Evolutionary conservation across 2,329 filamentous ascomycete species (phyloP), one percentile per base, ranked within the genome.

Genomic region (Ilyonectria robusta): DNA sequence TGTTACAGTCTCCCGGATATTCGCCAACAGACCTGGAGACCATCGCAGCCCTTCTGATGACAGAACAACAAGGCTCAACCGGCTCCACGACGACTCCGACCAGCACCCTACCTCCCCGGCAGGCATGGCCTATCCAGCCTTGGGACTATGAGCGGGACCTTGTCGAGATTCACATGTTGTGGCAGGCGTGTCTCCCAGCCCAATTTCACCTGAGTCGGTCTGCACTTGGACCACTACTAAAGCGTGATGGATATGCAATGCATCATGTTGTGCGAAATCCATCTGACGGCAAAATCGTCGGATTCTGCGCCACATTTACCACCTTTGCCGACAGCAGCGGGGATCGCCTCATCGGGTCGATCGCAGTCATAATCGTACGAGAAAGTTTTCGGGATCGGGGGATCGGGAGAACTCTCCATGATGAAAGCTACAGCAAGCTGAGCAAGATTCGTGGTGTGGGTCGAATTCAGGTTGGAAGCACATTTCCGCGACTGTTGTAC

Each of bases 221-320:
- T 48, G 77, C 78, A 4, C 79, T 90, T 5, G 80, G 81, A 29
- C 80, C 81, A 2, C 75, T 90, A 1, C 81, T 91, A 4, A 80
- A 83, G 63, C 84, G 87, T 47, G 84, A 86, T 61, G 88, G 87
- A 44, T 90, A 88, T 68, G 82, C 84, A 9, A 86, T 86, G 80
- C 87, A 90, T 76, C 88, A 87, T 68, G 79, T 88, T 33, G 86
- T 89, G 31, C 83, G 84, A 55, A 82, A 86, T n/a, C 82, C 84
- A 2, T 76, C 76, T 11, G 76, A 76, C 8, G 62, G 64, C 10
- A 80, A 82, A 40, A 71, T 87, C 26, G 74, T 90, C 42, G 88
- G 88, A 0, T 90, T 90, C 68, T 90, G 88, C 72, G 87, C 88
- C 10, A 89, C 88, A 9, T 90, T 87, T 73, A 86, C 87, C 33